Evolutionary conservation across 2,329 filamentous ascomycete genomes (phyloP), one percentile per base, ranked within the genome.

Genomic region (Fusarium compactum): DNA sequence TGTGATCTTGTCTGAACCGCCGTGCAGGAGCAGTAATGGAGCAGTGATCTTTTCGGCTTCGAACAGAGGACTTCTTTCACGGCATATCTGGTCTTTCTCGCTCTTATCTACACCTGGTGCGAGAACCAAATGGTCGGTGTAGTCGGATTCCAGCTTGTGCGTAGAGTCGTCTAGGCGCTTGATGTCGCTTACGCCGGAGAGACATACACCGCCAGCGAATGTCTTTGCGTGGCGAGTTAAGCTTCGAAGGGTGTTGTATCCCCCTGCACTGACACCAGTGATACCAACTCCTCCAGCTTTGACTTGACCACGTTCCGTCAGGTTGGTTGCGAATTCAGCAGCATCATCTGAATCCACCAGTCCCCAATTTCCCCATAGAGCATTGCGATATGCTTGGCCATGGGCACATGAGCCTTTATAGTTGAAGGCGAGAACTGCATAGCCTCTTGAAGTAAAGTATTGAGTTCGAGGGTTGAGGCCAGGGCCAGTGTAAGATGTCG

Each of bases 101-200:
- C 81, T 77, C 0, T 79, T 73, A 3, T 73, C 72, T 12, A 80
- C 78, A 5, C 78, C 80, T 12, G 73, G 67, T 3, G 76, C 56
- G 2, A 84, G 78, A 2, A 87, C 65, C 2, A 88, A 76, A 2
- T 80, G 77, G 12, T 82, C 80, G n/a, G 84, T 78, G 71, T 88
- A 88, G 53, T 84, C 82, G 1, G 80, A 83, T 72, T 89, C 87
- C n/a, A 88, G 82, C 75, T 88, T 88, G 72, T 89, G 86, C 0
- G 85, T 87, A 22, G 82, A 81, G 4, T 77, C 79, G 18, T 79
- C 80, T 2, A 88, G 78, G 1, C 78, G 78, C 43, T 79, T 79
- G n/a, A 88, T 73, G 25, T 87, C 85, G 41, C 83, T 84, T 30
- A 89, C 82, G 5, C 86, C 86, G 27, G 82, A 86, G 3, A 82